phyloP scores from a whole-genome alignment of 2,329 filamentous ascomycete genomes.

The Penicillium sp. region DNA sequence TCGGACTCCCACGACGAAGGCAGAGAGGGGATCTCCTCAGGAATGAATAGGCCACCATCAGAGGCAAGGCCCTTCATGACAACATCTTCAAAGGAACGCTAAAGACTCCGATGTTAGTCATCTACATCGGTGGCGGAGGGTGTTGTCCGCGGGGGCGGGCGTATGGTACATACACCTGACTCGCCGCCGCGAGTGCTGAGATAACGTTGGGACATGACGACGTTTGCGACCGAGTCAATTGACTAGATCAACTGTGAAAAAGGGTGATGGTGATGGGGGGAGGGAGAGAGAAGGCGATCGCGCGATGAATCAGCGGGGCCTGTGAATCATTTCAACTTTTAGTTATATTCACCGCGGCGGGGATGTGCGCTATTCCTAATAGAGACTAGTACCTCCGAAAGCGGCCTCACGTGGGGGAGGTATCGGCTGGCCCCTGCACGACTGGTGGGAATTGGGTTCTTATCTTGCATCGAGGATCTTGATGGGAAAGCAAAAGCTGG shows the following conservation, averaged over 20 bases:
- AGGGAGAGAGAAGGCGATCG: slow-evolving; percentile 4
- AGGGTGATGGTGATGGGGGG: neutral
- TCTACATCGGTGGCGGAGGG: slow-evolving; percentile 7
- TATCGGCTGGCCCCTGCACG: neutral
- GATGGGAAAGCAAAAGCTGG: neutral
- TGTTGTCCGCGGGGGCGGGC: neutral
- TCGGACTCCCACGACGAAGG: slow-evolving; percentile 30
- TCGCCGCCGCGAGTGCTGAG: slow-evolving; percentile 39
- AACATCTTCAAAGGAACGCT: slow-evolving; percentile 83
- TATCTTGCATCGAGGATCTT: neutral
- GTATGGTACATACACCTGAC: slow-evolving; percentile 31
- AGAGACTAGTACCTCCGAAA: slow-evolving; percentile 34
- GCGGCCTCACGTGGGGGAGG: slow-evolving; percentile 33
- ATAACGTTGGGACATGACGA: slow-evolving; percentile 38
- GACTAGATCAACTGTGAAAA: slow-evolving; percentile 5
- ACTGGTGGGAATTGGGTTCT: neutral
- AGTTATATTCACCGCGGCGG: slow-evolving; percentile 23
- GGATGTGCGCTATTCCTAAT: slow-evolving; percentile 12
- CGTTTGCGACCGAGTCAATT: slow-evolving; percentile 1
- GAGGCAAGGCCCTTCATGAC: slow-evolving; percentile 85
- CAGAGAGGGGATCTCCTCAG: slow-evolving; percentile 56
- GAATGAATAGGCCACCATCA: slow-evolving; percentile 88
- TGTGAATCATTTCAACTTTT: slow-evolving; percentile 24
- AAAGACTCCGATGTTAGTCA: slow-evolving; percentile 1
- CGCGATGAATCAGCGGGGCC: slow-evolving; percentile 6